These are phyloP conservation scores for Friedmanniomyces simplex DNA, from an alignment of 495 filamentous ascomycete genomes.

Conservation along the genomic window DNA sequence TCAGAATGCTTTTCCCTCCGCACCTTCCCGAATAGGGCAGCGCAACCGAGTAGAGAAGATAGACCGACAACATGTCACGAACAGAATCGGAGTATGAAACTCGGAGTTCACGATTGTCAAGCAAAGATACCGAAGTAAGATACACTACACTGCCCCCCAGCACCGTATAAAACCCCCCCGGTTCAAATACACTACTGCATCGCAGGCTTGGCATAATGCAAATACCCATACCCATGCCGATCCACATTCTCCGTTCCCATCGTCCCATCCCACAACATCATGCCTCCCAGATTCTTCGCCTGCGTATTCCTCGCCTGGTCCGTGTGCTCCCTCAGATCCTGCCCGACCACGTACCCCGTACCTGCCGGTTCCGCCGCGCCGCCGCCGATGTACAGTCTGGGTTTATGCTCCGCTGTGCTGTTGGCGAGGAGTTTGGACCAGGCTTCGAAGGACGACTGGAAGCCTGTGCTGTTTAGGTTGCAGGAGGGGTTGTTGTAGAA, in stretches of 20 bases:
- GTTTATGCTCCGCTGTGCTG: conserved; percentile 38
- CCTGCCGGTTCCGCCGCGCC: conserved; percentile 35
- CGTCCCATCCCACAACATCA: conserved; percentile 64
- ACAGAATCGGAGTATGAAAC: not conserved
- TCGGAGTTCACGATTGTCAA: not conserved
- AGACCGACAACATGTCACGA: too few relatives aligned
- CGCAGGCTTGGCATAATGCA: conserved; percentile 17
- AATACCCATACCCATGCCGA: conserved; percentile 15
- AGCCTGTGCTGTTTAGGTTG: conserved; percentile 15
- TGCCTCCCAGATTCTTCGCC: conserved; percentile 49
- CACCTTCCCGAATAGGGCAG: not conserved
- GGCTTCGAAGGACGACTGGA: conserved; percentile 32
- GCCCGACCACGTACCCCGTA: conserved; percentile 38
- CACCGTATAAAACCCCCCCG: too few relatives aligned
- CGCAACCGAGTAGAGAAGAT: not conserved
- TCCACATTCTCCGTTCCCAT: conserved; percentile 47
- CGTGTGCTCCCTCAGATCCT: conserved; percentile 31
- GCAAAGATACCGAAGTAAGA: not conserved
- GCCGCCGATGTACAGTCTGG: conserved; percentile 43
- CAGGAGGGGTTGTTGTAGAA: conserved; percentile 51
- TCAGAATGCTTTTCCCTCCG: not conserved
- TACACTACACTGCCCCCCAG: too few relatives aligned
- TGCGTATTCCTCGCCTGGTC: conserved; percentile 25
- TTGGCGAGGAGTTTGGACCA: conserved; percentile 36
- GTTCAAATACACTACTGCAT: not conserved